Base-by-base conservation (phyloP, 805 yeast species). In the Saturnispora saitoi region DNA sequence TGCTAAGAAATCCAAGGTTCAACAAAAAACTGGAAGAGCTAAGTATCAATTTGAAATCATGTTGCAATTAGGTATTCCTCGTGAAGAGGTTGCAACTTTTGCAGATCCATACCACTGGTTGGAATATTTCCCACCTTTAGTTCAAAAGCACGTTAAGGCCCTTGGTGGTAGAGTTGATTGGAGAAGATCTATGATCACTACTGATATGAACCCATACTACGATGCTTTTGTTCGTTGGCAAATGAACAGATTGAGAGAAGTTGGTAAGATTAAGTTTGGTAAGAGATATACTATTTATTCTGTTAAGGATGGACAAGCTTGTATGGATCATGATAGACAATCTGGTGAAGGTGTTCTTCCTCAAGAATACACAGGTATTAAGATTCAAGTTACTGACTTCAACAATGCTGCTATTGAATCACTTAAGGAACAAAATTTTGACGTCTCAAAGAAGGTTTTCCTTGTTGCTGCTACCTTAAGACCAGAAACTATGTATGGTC, bases 401-500 rank as follows among this genome's bases (percentile, higher is more conserved):
- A 71, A 83, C 42, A 68, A 71, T 7, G 73, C 66, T 44, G 83
- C 87, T 30, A 71, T 78, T 38, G 76, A 77, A 57, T 64, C 71
- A 36, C 72, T 83, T 47, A 70, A 73, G 42, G 72, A 71, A 47
- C 71, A 76, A 49, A 69, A 70, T 34, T 70, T 80, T 46, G 75
- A 72, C 14, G 38, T 49, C 49, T 69, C 26, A 57, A 64, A 24
- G 71, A 84, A 81, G 58, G 73, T 89, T 28, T 88, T 66, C 70
- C 73, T 93, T 52, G 88, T 93, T 44, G 99, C 99, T 51, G 98
- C 98, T 28, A 93, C 99, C 58, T 79, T 93, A 63, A 83, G 99
- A 72, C 97, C 99, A 30, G 99, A 93, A 72, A 93, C 99, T 58
- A 88, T 93, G 97, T 90, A 90, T 63, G 98, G 97, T 55, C 98